A percentile compares a stretch with the other conserved stretches of the same genome.
Evolutionary conservation across 495 filamentous ascomycete genomes (phyloP).

Genomic region (Penicillium psychrofluorescens): DNA sequence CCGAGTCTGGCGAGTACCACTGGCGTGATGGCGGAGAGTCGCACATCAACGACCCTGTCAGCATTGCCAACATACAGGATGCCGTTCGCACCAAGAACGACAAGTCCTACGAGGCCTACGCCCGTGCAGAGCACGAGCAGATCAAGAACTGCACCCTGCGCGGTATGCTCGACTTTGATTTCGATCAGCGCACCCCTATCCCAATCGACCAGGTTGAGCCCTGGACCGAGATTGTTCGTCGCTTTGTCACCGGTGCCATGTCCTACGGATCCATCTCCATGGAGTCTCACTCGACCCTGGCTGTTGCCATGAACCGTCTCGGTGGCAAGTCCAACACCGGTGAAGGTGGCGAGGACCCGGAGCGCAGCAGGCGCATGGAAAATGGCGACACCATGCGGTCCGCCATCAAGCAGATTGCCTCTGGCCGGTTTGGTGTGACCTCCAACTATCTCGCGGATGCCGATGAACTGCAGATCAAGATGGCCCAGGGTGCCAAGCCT

Average conservation of each 20-base stretch:
- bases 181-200: constrained; percentile 77
- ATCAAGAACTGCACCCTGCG: constrained; percentile 98
- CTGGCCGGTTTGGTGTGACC: constrained; percentile 96
- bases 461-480: constrained; percentile 99
- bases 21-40: constrained; percentile 98
- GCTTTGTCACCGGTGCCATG: constrained; percentile 99
- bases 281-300: constrained; percentile 97
- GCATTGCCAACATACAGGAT: constrained; percentile 97
- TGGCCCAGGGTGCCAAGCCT: constrained; percentile 98
- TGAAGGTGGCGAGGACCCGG: constrained; percentile 95
- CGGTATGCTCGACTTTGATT: constrained; percentile 96
- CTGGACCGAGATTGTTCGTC: constrained; percentile 97
- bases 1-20: constrained; percentile 97
- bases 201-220: constrained; percentile 98
- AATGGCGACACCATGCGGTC: constrained; percentile 99
- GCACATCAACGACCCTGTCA: constrained; percentile 94
- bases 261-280: constrained; percentile 99
- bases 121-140: constrained; percentile 87
- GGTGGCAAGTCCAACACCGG: constrained; percentile 99
- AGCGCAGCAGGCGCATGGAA: constrained; percentile 76
- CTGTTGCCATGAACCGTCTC: constrained; percentile 95
- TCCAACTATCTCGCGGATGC: constrained; percentile 97
- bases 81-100: constrained; percentile 98
- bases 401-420: constrained; percentile 97
- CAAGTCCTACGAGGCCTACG: constrained; percentile 99